These are phyloP conservation scores for Earliella scabrosa DNA, from an alignment of 1,284 basidiomycete species.

Conservation along the genomic window DNA sequence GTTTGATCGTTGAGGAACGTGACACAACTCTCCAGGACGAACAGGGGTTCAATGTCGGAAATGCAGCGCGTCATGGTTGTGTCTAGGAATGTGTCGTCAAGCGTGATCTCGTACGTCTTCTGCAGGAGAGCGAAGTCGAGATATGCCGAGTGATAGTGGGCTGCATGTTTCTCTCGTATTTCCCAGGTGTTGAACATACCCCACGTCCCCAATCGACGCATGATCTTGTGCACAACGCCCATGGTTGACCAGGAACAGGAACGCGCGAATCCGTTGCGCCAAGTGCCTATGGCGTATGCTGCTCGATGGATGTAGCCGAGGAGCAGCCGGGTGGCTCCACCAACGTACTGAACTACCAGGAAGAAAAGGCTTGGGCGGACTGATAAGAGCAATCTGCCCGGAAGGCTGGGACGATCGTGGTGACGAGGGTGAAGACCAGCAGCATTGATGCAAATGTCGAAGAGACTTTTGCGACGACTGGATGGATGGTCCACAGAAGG, in stretches of 20 bases:
- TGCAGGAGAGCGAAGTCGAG: constrained; percentile 1
- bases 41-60: neutral
- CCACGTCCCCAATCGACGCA: neutral
- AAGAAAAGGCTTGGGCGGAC: constrained; percentile 7
- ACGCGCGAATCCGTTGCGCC: neutral
- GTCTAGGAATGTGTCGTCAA: neutral
- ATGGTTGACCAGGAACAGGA: neutral
- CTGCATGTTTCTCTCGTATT: neutral
- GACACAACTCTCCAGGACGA: neutral
- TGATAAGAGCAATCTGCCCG: constrained; percentile 9
- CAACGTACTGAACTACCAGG: neutral
- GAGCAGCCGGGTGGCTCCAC: neutral
- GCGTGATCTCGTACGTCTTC: neutral
- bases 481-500: constrained; percentile 13
- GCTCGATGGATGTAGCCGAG: neutral
- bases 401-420: constrained; percentile 8
- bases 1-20: neutral
- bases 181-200: constrained; percentile 2
- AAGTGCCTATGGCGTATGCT: neutral
- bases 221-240: neutral
- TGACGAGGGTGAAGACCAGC: neutral
- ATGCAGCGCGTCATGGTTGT: neutral
- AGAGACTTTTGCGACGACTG: constrained; percentile 3
- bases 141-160: neutral
- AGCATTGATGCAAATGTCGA: constrained; percentile 1